Base-by-base conservation (phyloP, 2,329 filamentous ascomycete species). In the Fusarium cyanostomum region DNA sequence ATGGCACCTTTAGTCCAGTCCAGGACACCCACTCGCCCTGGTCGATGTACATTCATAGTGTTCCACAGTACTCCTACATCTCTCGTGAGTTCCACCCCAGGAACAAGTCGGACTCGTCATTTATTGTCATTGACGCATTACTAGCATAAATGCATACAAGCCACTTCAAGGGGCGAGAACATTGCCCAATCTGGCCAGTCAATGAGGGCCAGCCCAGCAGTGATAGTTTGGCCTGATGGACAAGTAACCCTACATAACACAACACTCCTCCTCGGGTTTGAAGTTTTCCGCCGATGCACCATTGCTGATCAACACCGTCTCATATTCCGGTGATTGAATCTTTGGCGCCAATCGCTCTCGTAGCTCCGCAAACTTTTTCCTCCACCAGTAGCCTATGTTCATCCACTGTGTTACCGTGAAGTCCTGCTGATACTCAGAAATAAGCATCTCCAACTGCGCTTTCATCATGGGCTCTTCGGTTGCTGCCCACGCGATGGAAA, bases 381-480 rank as follows among this genome's bases (percentile, higher is more conserved):
- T 59, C 64, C 64, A 67, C 64, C 64, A 67, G 9, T 54, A 30
- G 8, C 61, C 64, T 15, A 66, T 38, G 7, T 38, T 52, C 6
- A 59, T 31, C 60, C 60, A 67, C 16, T 52, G 46, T 1, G 64
- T 67, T 7, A 62, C 57, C 4, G 31, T 34, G 46, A 53, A 67
- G 10, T 67, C 64, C 5, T 59, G 42, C 16, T 67, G 64, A 21
- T 67, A 67, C 28, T 67, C 64, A 0, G 24, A 18, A 6, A 67
- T 18, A 7, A 59, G 9, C 4, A 16, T 21, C n/a, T 59, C 61
- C 2, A 67, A 18, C n/a, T 67, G 50, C 0, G 16, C 39, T 13
- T 51, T 62, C n/a, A 67, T 52, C 4, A 28, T 43, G 2, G 58
- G 53, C 5, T 67, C 64, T 2, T 67, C 64, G 1, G 57, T 66